Base-by-base conservation (phyloP, 306 rosid species). In the Ormosia semicastrata region DNA sequence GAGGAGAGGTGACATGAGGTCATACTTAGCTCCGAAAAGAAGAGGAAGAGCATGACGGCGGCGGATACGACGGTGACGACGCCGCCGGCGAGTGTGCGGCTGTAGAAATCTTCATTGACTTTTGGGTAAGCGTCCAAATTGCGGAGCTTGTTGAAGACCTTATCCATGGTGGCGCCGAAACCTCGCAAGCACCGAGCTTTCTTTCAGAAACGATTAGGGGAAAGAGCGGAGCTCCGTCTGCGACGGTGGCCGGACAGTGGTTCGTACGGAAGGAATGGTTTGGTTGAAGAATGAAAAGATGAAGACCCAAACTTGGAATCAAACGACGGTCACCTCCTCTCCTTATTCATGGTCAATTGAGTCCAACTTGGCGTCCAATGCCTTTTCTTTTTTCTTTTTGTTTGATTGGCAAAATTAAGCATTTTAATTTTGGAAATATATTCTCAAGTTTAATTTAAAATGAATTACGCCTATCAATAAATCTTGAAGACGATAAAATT, bases 91-190 rank as follows among this genome's bases (percentile, higher is more conserved):
- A 94, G 90, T 5, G 97, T 91, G 7, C 98, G 98, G 73, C 71
- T 90, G 78, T 86, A 91, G 79, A 91, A 94, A 86, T 94, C 98
- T 59, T 94, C 98, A 76, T 94, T 94, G 86, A 94, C 86, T 91
- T 94, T 94, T 15, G 98, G 98, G 88, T 92, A 92, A 2, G 97
- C 98, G 13, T 94, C 98, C 85, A 94, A 88, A 85, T 89, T 90
- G n/a, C 94, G 90, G n/a, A 94, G 97, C 92, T 86, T 91, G 77
- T 73, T 77, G 60, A 94, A 77, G 71, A 91, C 30, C 32, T 57
- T 78, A 29, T 89, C 91, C 98, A 92, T 91, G 86, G 3, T 46
- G 54, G 54, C 62, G 46, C 69, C 71, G 50, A 46, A 81, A 36
- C 66, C 75, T 63, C 50, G 54, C 39, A 75, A 86, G 78, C 78